These are phyloP conservation scores for Escallonia rubra DNA, from an alignment of 129 eudicot genomes.

Conservation along the genomic window DNA sequence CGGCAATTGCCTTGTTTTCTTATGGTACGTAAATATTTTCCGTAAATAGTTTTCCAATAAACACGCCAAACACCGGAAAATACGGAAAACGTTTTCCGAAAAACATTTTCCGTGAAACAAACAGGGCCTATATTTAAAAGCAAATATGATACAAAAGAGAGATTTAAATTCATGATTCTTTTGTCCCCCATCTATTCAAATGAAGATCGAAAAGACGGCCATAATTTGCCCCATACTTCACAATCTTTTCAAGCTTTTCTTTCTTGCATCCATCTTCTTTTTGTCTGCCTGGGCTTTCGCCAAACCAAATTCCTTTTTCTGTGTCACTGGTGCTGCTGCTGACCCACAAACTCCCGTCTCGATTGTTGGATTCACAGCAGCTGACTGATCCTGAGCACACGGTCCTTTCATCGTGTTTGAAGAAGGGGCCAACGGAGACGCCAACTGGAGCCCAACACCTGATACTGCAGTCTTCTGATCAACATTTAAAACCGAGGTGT, in stretches of 20 bases:
- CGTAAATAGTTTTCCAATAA: no score
- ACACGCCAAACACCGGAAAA: no score
- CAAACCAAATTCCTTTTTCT: constrained; percentile 47
- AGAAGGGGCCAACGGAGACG: constrained; percentile 50
- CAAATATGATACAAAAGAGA: no score
- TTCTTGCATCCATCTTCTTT: constrained; percentile 96
- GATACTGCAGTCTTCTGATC: constrained; percentile 55
- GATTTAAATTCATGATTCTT: no score
- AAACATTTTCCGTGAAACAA: no score
- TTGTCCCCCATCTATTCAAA: no score
- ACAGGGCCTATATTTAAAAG: no score
- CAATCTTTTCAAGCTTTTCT: constrained; percentile 94
- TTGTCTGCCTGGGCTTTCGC: constrained; percentile 62
- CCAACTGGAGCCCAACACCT: constrained; percentile 34
- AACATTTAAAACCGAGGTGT: constrained; percentile 36
- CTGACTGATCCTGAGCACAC: constrained; percentile 45
- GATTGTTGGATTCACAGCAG: constrained; percentile 27
- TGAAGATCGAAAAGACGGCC: no score
- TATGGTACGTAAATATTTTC: no score
- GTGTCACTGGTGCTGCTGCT: constrained; percentile 30
- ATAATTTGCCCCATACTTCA: neutral
- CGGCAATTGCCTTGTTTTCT: no score
- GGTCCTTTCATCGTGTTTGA: constrained; percentile 43
- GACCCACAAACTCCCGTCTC: constrained; percentile 55
- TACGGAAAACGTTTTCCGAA: no score